Evolutionary conservation across 2,329 filamentous ascomycete genomes (phyloP).

Genomic region (Neofusicoccum parvum): DNA sequence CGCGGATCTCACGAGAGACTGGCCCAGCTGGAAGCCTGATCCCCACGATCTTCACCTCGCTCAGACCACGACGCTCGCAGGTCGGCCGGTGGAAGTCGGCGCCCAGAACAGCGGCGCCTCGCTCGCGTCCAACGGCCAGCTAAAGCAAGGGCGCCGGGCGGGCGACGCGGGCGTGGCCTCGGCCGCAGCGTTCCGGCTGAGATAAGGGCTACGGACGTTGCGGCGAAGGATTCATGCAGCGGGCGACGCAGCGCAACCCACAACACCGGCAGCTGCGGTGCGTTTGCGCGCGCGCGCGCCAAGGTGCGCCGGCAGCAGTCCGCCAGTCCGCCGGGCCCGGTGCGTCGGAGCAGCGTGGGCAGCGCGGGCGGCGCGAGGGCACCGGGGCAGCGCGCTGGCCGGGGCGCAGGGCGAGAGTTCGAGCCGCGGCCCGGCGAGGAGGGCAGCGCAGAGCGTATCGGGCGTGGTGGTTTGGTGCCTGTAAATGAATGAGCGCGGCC

Average conservation of each 20-base stretch:
- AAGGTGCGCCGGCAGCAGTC: background rate
- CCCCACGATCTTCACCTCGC: conserved; percentile 12
- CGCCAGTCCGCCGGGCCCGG: background rate
- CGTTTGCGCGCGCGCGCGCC: background rate
- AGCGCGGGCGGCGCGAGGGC: background rate
- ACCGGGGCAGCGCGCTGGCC: too few species aligned
- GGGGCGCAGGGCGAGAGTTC: background rate
- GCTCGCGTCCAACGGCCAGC: conserved; percentile 1
- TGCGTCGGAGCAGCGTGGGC: background rate
- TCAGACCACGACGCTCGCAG: background rate
- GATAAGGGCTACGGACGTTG: conserved; percentile 10
- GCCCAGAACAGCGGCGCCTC: background rate
- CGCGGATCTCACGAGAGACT: conserved; percentile 17
- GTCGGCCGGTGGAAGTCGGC: background rate
- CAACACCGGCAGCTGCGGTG: background rate
- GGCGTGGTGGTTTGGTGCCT: conserved; percentile 8
- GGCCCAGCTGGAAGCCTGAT: conserved; percentile 7
- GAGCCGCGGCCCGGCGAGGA: background rate
- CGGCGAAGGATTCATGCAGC: conserved; percentile 20
- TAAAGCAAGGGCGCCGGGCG: conserved; percentile 9
- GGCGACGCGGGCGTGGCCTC: conserved; percentile 9
- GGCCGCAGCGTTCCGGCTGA: conserved; percentile 9
- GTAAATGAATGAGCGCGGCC: background rate
- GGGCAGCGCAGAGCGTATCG: background rate
- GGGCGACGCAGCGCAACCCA: conserved; percentile 3